Base-by-base conservation (phyloP, 164 flowering plant species). In the Paratinospora sagittata region DNA sequence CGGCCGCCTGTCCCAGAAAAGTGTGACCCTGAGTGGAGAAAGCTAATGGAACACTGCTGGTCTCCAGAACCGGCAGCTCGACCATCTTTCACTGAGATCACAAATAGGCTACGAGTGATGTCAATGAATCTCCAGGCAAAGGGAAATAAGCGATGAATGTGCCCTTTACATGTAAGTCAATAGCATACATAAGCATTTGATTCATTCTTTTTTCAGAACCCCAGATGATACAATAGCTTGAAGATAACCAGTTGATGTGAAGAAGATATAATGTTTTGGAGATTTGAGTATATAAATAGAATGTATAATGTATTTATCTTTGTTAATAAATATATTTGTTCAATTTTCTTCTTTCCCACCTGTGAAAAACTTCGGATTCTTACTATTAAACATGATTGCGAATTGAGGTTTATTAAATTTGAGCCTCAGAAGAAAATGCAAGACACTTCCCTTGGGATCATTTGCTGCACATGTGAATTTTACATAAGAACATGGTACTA, bases 21-120 rank as follows among this genome's bases (percentile, higher is more conserved):
- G 14, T 92, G 97, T 69, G 92, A 89, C 70, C 76, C 92, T 1
- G 92, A 83, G 30, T 92, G 97, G 97, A 85, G 82, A 69, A 76
- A 72, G 70, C 78, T 92, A 62, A 92, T 92, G 93, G 95, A 90
- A 78, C 78, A 86, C 41, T 92, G 97, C 73, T 92, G 97, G 97
- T 84, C 92, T 16, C 83, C 89, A 17, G 90, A 90, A 21, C 93
- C 97, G 19, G 78, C 78, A 19, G 77, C 70, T 27, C 74, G 97
- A 27, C 97, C 96, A 33, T 82, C 90, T n/a, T 92, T 92, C 77
- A 81, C 90, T 4, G 90, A 90, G 78, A 86, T 92, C 74, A 83
- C 97, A 26, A 73, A 75, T 66, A 77, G 87, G 52, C 67, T 92
- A 60, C 87, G 92, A 0, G 63, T 76, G 3, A 89, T 90, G 93